phyloP scores from a whole-genome alignment of 2,329 filamentous ascomycete species.

The Penicillium crustosum region DNA sequence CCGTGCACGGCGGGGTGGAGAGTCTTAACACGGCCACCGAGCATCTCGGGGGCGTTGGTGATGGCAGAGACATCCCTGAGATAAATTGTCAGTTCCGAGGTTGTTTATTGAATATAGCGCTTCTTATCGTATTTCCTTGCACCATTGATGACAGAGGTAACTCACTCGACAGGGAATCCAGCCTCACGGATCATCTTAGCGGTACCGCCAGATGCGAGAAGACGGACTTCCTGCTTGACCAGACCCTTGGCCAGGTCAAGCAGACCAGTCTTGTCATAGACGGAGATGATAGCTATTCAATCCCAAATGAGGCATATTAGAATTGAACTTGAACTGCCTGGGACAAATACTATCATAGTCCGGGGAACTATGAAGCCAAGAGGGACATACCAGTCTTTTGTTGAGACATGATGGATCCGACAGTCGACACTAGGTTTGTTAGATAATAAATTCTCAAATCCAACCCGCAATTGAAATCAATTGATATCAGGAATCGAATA shows the following conservation, averaged over 20 bases:
- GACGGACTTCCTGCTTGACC: slow-evolving; percentile 81
- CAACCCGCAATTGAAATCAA: slow-evolving; percentile 6
- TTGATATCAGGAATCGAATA: not conserved
- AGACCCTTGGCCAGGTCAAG: slow-evolving; percentile 90
- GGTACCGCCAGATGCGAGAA: slow-evolving; percentile 92
- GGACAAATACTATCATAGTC: slow-evolving; percentile 19
- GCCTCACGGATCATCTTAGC: slow-evolving; percentile 96
- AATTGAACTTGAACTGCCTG: slow-evolving; percentile 17
- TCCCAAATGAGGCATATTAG: slow-evolving; percentile 11
- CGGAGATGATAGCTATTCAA: slow-evolving; percentile 78
- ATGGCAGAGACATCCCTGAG: slow-evolving; percentile 91
- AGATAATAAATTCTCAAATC: slow-evolving; percentile 8
- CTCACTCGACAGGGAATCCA: slow-evolving; percentile 90
- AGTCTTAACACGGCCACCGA: slow-evolving; percentile 89
- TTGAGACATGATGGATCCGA: slow-evolving; percentile 38
- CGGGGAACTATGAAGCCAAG: slow-evolving; percentile 22
- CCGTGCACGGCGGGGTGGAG: slow-evolving; percentile 89
- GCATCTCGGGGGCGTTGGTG: slow-evolving; percentile 95
- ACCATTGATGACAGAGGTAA: slow-evolving; percentile 16
- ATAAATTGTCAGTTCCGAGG: slow-evolving; percentile 3
- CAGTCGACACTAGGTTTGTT: slow-evolving; percentile 24
- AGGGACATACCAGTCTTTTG: slow-evolving; percentile 42
- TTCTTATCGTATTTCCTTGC: not conserved
- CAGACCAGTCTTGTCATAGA: slow-evolving; percentile 97
- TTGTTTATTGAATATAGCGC: not conserved